phyloP scores from a whole-genome alignment of 2,329 filamentous ascomycete species.

The Ilyonectria mors-panacis region DNA sequence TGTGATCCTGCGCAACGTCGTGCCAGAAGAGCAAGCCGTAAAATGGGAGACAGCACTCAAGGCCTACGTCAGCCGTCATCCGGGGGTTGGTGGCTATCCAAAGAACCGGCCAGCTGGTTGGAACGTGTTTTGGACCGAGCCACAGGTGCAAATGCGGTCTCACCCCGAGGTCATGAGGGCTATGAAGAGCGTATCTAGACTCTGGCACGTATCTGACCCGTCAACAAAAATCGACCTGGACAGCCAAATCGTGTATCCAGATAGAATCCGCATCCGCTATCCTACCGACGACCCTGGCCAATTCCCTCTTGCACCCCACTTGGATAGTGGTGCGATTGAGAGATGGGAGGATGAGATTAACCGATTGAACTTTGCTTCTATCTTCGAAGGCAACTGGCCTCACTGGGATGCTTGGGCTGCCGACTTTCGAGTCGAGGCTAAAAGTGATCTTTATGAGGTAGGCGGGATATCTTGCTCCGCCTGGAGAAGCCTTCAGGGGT shows the following conservation, averaged over 20 bases:
- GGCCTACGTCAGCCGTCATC: slow-evolving; percentile 40
- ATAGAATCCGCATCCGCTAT: slow-evolving; percentile 73
- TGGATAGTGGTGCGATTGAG: slow-evolving; percentile 78
- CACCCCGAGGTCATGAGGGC: slow-evolving; percentile 19
- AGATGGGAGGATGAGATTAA: slow-evolving; percentile 78
- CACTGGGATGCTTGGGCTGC: slow-evolving; percentile 84
- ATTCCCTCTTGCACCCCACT: slow-evolving; percentile 72
- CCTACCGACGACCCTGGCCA: slow-evolving; percentile 46
- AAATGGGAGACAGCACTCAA: slow-evolving; percentile 41
- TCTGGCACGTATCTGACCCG: slow-evolving; percentile 11
- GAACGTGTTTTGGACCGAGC: slow-evolving; percentile 16
- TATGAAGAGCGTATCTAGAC: slow-evolving; percentile 19
- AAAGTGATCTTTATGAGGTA: slow-evolving; percentile 75
- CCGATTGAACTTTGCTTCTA: slow-evolving; percentile 73
- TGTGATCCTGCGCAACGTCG: slow-evolving; percentile 43
- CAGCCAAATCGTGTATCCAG: slow-evolving; percentile 53
- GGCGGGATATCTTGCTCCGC: slow-evolving; percentile 49
- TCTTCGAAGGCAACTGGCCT: slow-evolving; percentile 83
- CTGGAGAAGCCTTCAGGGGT: slow-evolving; percentile 88
- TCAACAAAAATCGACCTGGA: slow-evolving; percentile 7
- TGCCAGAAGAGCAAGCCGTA: slow-evolving; percentile 39
- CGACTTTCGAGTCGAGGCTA: slow-evolving; percentile 73
- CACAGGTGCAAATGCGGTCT: slow-evolving; percentile 18
- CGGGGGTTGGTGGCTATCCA: slow-evolving; percentile 25
- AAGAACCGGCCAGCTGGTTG: slow-evolving; percentile 16